Base-by-base conservation (phyloP, 1,284 basidiomycete genomes). In the Microbotryum violaceum region DNA sequence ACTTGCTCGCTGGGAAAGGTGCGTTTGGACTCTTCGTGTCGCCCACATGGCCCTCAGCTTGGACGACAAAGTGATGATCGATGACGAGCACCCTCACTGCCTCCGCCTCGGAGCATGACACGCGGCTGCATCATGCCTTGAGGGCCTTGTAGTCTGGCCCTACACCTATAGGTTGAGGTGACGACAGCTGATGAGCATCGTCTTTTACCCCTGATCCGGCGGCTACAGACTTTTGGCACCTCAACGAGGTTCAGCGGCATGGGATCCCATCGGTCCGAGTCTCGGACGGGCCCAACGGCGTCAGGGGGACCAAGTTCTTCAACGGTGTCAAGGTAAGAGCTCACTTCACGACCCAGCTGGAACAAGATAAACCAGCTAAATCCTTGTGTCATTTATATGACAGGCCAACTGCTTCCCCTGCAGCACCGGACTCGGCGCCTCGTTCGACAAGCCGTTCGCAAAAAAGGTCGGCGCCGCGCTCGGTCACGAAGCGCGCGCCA, bases 281-380 rank as follows among this genome's bases (percentile, higher is more conserved):
- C 61, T 67, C 65, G 18, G 72, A 74, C 50, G 70, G 70, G 0
- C 71, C 70, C 21, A 68, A 65, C 58, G 83, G 83, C 16, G 54
- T 54, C 31, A 5, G 61, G 49, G 67, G 67, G 1, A 62, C 58
- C 5, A 37, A 29, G 5, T 57, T 57, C 56, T 62, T 62, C 29
- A 73, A 84, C 81, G 84, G 85, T 51, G 83, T 85, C 42, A 77
- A 85, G 70, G 84, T 21, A 27, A 6, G 83, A 84, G 69, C 84
- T 85, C 37, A 68, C 78, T 82, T 6, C 77, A 81, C 49, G 82
- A 80, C 4, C 83, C 82, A 12, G 37, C n/a, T 42, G 6, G 21
- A 44, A 14, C 42, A 33, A 27, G 27, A 6, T 27, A 0, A 27
- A 27, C 27, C 6, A 27, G 27, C 27, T 27, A 0, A 27, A 27